Evolutionary conservation across 108 stramenopile genomes (phyloP).

Genomic region (Epipyxis sp.): DNA sequence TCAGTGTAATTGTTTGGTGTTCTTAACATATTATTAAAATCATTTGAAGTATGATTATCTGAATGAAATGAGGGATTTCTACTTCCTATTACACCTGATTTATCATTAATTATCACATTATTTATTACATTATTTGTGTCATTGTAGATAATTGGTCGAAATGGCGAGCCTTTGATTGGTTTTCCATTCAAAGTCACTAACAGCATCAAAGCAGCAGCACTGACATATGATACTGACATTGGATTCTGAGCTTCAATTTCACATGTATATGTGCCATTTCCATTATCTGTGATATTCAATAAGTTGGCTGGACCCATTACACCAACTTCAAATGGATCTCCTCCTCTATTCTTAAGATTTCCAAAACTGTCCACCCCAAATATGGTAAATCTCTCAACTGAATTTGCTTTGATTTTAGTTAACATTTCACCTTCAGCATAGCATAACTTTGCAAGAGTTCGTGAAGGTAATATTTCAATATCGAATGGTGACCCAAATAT

Average conservation of each 20-base stretch:
- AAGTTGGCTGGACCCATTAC: conserved; percentile 25
- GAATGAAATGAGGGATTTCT: too few species aligned
- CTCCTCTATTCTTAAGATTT: conserved; percentile 13
- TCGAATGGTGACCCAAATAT: conserved; percentile 30
- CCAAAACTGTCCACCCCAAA: conserved; percentile 3
- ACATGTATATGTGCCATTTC: conserved; percentile 8
- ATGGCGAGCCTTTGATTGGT: conserved; percentile 9
- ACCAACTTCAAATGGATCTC: conserved; percentile 30
- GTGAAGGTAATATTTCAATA: conserved; percentile 18
- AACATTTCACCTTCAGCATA: conserved; percentile 9
- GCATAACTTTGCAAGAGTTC: background rate
- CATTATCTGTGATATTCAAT: background rate
- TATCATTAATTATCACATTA: too few species aligned
- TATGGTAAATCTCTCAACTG: background rate
- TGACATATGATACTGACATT: background rate
- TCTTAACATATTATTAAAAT: too few species aligned
- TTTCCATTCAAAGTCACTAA: conserved; percentile 26
- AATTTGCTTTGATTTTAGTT: background rate
- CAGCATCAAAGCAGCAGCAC: background rate
- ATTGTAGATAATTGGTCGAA: too few species aligned
- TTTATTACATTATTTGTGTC: too few species aligned
- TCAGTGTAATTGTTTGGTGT: too few species aligned
- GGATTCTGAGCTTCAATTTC: background rate
- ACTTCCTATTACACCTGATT: too few species aligned
- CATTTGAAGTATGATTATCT: too few species aligned